Evolutionary conservation across 176 grass and related monocot species (phyloP).

Genomic region (Melocanna baccifera): DNA sequence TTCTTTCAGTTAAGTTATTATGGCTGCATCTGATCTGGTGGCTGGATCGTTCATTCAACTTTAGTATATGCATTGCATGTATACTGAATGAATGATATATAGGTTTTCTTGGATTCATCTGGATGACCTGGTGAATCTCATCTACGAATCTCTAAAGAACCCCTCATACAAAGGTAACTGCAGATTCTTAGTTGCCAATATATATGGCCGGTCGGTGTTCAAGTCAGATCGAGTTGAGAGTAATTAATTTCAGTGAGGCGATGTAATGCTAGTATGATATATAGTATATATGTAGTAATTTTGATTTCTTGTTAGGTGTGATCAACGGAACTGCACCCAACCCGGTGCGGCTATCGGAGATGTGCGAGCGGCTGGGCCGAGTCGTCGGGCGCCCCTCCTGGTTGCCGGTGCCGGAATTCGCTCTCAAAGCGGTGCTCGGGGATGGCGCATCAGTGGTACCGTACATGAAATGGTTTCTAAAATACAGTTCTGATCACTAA

Average conservation of each 20-base stretch:
- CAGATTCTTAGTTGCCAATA: too few species aligned
- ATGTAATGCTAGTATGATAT: neutral
- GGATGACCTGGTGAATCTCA: slow-evolving; percentile 85
- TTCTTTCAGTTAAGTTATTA: neutral
- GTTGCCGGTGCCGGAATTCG: slow-evolving; percentile 84
- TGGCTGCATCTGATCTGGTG: neutral
- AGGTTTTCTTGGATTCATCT: slow-evolving; percentile 99
- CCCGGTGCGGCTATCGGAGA: slow-evolving; percentile 73
- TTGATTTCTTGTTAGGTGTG: slow-evolving; percentile 38
- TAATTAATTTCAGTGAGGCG: neutral
- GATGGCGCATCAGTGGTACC: slow-evolving; percentile 83
- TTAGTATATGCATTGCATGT: neutral
- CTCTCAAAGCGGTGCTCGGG: slow-evolving; percentile 78
- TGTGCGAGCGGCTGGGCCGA: slow-evolving; percentile 68
- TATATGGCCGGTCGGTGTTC: too few species aligned
- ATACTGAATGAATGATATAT: neutral
- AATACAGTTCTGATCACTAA: too few species aligned
- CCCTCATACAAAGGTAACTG: slow-evolving; percentile 64
- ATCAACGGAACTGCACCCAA: slow-evolving; percentile 91
- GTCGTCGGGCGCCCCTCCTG: slow-evolving; percentile 72
- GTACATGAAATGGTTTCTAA: too few species aligned
- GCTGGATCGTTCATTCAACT: too few species aligned
- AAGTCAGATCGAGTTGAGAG: neutral
- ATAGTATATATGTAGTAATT: neutral
- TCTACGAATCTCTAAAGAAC: slow-evolving; percentile 79